Base-by-base conservation (phyloP, 2,329 filamentous ascomycete species). In the Pseudogymnoascus sp. region DNA sequence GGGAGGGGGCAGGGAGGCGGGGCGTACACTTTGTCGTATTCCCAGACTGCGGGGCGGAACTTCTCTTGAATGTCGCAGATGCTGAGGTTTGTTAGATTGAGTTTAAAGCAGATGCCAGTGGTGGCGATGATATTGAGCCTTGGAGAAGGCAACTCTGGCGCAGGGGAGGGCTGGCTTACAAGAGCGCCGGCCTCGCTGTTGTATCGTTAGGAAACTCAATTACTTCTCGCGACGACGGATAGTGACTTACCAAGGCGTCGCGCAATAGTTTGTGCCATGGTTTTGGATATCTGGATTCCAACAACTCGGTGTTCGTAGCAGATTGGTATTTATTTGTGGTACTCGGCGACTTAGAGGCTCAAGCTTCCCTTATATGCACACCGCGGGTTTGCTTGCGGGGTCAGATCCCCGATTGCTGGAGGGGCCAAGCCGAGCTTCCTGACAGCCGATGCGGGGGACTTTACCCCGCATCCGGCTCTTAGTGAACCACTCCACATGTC, bases 11-110 rank as follows among this genome's bases (percentile, higher is more conserved):
- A 36, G 36, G 55, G 60, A 51, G 6, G 31, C 48, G 51, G 6
- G 7, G 72, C 78, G 63, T 79, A 90, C 86, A 97, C 83, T 73
- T 89, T 91, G 66, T 90, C 84, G 72, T 92, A 97, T 72, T 95
- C 87, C 77, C 88, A 84, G 70, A 97, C 96, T 62, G 87, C 88
- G 7, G 80, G 79, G 65, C 91, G 84, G 77, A 97, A 97, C 75
- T 92, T 95, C 68, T 97, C 93, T 78, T 97, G 93, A 66, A 97
- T 81, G 72, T 97, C 93, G 78, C 93, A 97, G 72, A 97, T 84
- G 71, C 92, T 97, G 13, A 59, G 29, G 17, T 9, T 13, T 44
- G 38, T 48, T 33, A 62, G 60, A 25, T 60, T 5, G 60, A 8
- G 5, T n/a, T 48, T 10, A n/a, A 5, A 31, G 39, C 5, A 17